Evolutionary conservation across 495 filamentous ascomycete species (phyloP).

Genomic region (Thermochaetoides thermophila): DNA sequence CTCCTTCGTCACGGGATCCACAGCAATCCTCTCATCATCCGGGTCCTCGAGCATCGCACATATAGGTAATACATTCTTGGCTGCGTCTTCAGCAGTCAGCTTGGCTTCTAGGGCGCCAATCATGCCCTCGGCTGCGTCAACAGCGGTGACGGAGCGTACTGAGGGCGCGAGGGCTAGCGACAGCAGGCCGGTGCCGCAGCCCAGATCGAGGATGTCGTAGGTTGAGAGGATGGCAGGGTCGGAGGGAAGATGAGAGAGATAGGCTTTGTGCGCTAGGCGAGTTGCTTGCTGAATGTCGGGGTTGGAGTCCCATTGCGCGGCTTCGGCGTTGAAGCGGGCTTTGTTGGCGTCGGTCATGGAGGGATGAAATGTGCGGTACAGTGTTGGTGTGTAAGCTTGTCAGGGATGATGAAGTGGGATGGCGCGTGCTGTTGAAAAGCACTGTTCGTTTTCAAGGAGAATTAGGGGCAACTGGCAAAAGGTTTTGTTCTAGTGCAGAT

Average conservation of each 20-base stretch:
- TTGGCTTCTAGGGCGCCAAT: conserved; percentile 33
- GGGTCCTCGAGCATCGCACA: conserved; percentile 7
- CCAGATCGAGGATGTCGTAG: conserved; percentile 38
- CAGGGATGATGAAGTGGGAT: not conserved
- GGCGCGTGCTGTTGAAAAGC: not conserved
- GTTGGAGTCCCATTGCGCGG: conserved; percentile 25
- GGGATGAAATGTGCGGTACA: too few relatives aligned
- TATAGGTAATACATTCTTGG: conserved; percentile 10
- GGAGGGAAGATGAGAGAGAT: conserved; percentile 15
- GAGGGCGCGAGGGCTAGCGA: conserved; percentile 31
- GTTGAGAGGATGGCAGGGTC: conserved; percentile 1
- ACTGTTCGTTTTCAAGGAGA: not conserved
- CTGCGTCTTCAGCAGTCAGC: conserved; percentile 9
- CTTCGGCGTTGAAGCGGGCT: conserved; percentile 27
- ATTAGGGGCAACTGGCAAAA: not conserved
- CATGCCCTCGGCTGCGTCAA: conserved; percentile 40
- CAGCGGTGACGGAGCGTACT: conserved; percentile 28
- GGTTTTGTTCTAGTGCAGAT: not conserved
- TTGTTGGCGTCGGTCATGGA: conserved; percentile 11
- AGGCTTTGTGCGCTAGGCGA: conserved; percentile 15
- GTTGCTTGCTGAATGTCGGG: conserved; percentile 21
- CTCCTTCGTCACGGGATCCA: conserved; percentile 7
- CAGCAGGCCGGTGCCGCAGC: conserved; percentile 42
- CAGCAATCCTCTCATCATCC: conserved; percentile 13
- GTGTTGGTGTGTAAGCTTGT: too few relatives aligned